A percentile compares a stretch with the other conserved stretches of the same genome.
Conservation (phyloP, 1,284 basidiomycete genomes). For the Fereydounia khargensis region DNA sequence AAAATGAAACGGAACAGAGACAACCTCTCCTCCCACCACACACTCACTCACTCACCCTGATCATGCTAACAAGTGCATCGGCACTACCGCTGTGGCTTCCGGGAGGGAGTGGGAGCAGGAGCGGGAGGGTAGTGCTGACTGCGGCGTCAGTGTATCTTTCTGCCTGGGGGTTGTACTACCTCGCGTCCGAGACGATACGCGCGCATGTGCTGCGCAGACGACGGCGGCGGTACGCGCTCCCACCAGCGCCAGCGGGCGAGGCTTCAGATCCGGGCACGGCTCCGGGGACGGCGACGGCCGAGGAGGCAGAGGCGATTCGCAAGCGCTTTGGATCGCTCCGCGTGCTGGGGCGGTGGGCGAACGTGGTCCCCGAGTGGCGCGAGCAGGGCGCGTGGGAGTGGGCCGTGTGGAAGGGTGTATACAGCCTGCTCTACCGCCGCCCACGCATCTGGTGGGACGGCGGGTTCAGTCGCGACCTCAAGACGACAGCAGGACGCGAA, state of each 20-base stretch:
- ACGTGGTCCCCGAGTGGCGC: conserved; percentile 61
- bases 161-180: conserved; percentile 44
- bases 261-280: no score
- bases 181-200: conserved; percentile 37
- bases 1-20: no score
- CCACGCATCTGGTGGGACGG: conserved; percentile 48
- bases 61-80: no score
- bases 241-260: no score
- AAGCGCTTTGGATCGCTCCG: conserved; percentile 50
- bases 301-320: conserved; percentile 57
- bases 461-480: conserved; percentile 42
- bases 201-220: conserved; percentile 14
- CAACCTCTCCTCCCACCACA: no score
- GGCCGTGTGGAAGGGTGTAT: conserved; percentile 37
- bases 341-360: conserved; percentile 53
- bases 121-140: conserved; percentile 11
- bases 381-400: conserved; percentile 60
- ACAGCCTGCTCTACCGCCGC: conserved; percentile 28
- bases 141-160: conserved; percentile 15
- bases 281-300: no score
- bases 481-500: conserved; percentile 19
- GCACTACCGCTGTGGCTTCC: no score
- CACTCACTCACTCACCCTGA: no score
- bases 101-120: no score
- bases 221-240: conserved; percentile 20